These are phyloP conservation scores for Ustilago crameri DNA, from an alignment of 1,284 basidiomycete species.

Conservation along the genomic window DNA sequence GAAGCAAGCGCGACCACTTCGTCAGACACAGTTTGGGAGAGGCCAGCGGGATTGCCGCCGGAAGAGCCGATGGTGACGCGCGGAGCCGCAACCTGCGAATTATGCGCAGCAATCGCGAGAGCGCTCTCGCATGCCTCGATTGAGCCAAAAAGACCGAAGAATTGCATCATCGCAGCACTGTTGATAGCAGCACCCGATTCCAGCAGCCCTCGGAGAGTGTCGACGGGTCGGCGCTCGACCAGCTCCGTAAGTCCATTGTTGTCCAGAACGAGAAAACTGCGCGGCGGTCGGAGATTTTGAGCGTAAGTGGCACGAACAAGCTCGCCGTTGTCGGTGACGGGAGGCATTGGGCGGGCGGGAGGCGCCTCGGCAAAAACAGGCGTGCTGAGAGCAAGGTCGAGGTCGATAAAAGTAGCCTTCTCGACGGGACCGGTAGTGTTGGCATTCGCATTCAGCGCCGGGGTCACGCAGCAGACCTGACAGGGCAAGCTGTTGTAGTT, in stretches of 20 bases:
- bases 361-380: conserved; percentile 56
- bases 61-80: conserved; percentile 38
- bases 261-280: conserved; percentile 85
- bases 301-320: conserved; percentile 79
- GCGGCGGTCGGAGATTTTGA: conserved; percentile 78
- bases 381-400: conserved; percentile 48
- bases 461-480: conserved; percentile 51
- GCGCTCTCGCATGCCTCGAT: conserved; percentile 86
- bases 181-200: conserved; percentile 60
- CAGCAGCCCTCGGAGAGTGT: conserved; percentile 75
- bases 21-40: conserved; percentile 47
- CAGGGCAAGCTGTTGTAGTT: conserved; percentile 43
- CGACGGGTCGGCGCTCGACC: conserved; percentile 83
- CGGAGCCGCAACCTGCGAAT: conserved; percentile 55
- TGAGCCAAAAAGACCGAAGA: conserved; percentile 59
- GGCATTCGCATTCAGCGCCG: conserved; percentile 31
- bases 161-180: conserved; percentile 61
- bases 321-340: conserved; percentile 48
- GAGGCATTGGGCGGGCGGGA: conserved; percentile 14
- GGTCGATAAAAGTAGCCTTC: conserved; percentile 48
- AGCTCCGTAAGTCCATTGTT: conserved; percentile 85
- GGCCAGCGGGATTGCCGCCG: conserved; percentile 19
- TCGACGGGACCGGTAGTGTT: conserved; percentile 42
- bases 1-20: conserved; percentile 62
- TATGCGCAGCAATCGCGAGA: conserved; percentile 74